These are phyloP conservation scores for Mesotaenium endlicherianum DNA, from an alignment of 139 green algal species.

Conservation along the genomic window DNA sequence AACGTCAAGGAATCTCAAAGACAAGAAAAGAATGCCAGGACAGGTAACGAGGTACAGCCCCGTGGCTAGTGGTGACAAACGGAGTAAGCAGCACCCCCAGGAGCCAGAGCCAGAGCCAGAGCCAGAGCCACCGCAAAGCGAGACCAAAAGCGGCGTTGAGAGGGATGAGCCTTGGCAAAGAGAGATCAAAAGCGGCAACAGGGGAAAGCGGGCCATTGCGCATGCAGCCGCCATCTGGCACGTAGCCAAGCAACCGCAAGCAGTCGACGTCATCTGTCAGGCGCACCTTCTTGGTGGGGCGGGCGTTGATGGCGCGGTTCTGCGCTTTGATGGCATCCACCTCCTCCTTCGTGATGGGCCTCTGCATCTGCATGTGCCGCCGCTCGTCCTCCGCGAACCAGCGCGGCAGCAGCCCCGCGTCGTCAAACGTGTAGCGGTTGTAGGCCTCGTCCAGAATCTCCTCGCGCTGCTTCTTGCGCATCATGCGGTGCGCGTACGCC, in stretches of 20 bases:
- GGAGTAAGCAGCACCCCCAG: no score
- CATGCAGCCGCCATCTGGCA: no score
- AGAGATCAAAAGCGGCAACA: no score
- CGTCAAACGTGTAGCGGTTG: slow-evolving; percentile 85
- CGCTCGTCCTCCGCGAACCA: slow-evolving; percentile 65
- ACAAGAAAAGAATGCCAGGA: neutral
- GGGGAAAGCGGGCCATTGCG: no score
- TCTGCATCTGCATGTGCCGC: slow-evolving; percentile 70
- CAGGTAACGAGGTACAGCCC: no score
- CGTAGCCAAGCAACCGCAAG: no score
- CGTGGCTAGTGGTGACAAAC: no score
- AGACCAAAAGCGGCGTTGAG: no score
- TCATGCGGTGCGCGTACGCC: slow-evolving; percentile 35
- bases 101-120: no score
- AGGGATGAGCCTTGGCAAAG: no score
- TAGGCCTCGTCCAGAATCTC: slow-evolving; percentile 92
- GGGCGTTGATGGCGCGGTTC: slow-evolving; percentile 76
- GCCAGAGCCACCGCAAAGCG: no score
- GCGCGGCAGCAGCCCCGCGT: slow-evolving; percentile 58
- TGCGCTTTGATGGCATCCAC: slow-evolving; percentile 75
- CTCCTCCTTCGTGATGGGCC: slow-evolving; percentile 75
- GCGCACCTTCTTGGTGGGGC: slow-evolving; percentile 98
- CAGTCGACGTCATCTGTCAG: no score
- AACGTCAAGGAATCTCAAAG: neutral
- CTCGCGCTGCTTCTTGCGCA: slow-evolving; percentile 62